Percentiles rank a stretch among this genome's conserved stretches.
These are phyloP conservation scores for Tulasnella sp. DNA, from an alignment of 768 basidiomycete genomes.

Conservation along the genomic window DNA sequence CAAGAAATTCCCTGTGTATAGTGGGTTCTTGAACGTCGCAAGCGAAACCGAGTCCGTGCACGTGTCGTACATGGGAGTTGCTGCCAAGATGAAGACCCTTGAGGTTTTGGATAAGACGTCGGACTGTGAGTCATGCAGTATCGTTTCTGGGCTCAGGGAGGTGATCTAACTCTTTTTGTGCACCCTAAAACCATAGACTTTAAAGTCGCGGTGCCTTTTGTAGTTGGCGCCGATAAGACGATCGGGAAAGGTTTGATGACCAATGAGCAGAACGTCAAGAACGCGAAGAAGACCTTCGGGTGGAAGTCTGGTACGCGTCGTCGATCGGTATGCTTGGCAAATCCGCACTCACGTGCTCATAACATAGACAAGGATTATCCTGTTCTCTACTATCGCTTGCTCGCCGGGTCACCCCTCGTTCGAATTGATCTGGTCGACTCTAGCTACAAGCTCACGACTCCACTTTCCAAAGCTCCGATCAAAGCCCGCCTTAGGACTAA, in stretches of 20 bases:
- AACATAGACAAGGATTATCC: not conserved
- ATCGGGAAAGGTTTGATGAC: no score
- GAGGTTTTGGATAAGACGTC: conserved; percentile 50
- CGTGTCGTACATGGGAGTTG: conserved; percentile 48
- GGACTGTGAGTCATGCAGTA: conserved; percentile 13
- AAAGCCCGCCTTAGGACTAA: not conserved
- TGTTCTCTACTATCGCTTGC: not conserved
- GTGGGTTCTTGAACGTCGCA: conserved; percentile 50
- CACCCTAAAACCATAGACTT: not conserved
- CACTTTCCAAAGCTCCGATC: not conserved
- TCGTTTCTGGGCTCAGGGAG: not conserved
- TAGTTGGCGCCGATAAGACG: not conserved
- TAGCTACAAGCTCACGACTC: not conserved
- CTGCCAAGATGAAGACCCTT: conserved; percentile 45
- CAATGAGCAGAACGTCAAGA: not conserved
- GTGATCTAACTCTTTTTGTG: not conserved
- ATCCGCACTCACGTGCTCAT: not conserved
- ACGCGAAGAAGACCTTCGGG: not conserved
- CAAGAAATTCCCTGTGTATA: conserved; percentile 54
- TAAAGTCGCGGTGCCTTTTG: not conserved
- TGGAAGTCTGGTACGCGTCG: not conserved
- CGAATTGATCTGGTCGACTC: conserved; percentile 21
- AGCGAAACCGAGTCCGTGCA: conserved; percentile 34
- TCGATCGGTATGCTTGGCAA: no score
- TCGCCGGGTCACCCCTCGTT: conserved; percentile 12